phyloP scores from a whole-genome alignment of 2,329 filamentous ascomycete species.

The Emergomyces africanus region DNA sequence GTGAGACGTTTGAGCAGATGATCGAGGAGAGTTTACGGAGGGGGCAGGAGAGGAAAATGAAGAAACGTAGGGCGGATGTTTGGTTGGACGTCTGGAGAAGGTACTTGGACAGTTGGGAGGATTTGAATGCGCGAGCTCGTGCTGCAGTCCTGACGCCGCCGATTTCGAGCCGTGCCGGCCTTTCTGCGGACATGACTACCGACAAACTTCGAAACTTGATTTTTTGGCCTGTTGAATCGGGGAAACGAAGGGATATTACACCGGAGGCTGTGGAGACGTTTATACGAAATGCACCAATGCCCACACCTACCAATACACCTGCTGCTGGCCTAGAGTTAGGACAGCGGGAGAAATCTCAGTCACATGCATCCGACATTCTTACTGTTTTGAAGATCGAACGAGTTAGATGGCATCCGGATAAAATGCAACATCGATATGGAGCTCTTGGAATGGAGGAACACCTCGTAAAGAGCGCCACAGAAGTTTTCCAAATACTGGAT shows the following conservation, averaged over 20 bases:
- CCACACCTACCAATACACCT: conserved; percentile 12
- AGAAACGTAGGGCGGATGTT: conserved; percentile 26
- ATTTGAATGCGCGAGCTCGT: conserved; percentile 22
- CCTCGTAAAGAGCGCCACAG: conserved; percentile 68
- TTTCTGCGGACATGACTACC: not conserved
- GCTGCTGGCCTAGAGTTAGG: not conserved
- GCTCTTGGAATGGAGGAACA: conserved; percentile 53
- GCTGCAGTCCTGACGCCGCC: conserved; percentile 8
- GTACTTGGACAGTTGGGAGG: conserved; percentile 54
- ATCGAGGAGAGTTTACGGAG: conserved; percentile 57
- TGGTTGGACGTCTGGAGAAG: conserved; percentile 50
- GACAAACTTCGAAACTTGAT: conserved; percentile 32
- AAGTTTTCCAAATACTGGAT: conserved; percentile 86
- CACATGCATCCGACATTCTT: conserved; percentile 21
- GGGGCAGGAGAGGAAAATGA: conserved; percentile 50
- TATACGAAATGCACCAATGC: conserved; percentile 43
- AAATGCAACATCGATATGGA: conserved; percentile 82
- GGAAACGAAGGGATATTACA: conserved; percentile 43
- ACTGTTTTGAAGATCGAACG: conserved; percentile 66
- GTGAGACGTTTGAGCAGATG: conserved; percentile 41
- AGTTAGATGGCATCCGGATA: conserved; percentile 94
- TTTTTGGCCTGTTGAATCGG: conserved; percentile 62
- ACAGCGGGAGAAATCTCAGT: not conserved
- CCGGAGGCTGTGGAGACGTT: conserved; percentile 55
- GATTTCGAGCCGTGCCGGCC: conserved; percentile 3